A percentile compares a stretch with the other conserved stretches of the same genome.
Evolutionary conservation across 2,329 filamentous ascomycete species (phyloP).

Genomic region (Fusarium keratoplasticum): DNA sequence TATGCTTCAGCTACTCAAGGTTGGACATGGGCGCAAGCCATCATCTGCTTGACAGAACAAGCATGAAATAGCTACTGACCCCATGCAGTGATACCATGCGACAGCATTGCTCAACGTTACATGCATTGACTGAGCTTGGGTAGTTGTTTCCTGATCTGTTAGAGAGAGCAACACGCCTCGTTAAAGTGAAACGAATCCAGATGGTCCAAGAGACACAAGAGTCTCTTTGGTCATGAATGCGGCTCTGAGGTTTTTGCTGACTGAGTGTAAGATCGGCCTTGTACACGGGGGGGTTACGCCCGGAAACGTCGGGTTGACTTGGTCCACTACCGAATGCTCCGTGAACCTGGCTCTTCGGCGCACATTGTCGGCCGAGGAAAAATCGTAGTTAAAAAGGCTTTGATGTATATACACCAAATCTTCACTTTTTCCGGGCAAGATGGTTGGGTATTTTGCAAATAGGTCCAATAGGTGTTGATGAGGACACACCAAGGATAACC

Average conservation of each 20-base stretch:
- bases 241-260: conserved; percentile 12
- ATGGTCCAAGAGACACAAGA: conserved; percentile 14
- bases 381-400: not conserved
- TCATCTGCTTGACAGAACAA: not conserved
- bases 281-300: conserved; percentile 16
- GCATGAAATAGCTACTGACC: not conserved
- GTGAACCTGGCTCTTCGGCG: conserved; percentile 16
- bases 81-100: conserved; percentile 3
- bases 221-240: not conserved
- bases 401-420: not conserved
- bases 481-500: not conserved
- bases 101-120: conserved; percentile 30
- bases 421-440: not conserved
- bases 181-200: conserved; percentile 31
- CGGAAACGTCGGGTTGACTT: conserved; percentile 40
- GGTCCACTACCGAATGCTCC: conserved; percentile 21
- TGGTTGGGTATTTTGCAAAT: not conserved
- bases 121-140: conserved; percentile 7
- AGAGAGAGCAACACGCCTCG: conserved; percentile 17
- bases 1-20: not conserved
- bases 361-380: not conserved
- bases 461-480: not conserved
- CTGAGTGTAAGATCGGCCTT: conserved; percentile 25
- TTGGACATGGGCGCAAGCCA: not conserved
- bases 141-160: conserved; percentile 12